Percentiles rank a stretch among this genome's conserved stretches.
Evolutionary conservation across 495 filamentous ascomycete genomes (phyloP).

Genomic region (Podospora bellae-mahoneyi): DNA sequence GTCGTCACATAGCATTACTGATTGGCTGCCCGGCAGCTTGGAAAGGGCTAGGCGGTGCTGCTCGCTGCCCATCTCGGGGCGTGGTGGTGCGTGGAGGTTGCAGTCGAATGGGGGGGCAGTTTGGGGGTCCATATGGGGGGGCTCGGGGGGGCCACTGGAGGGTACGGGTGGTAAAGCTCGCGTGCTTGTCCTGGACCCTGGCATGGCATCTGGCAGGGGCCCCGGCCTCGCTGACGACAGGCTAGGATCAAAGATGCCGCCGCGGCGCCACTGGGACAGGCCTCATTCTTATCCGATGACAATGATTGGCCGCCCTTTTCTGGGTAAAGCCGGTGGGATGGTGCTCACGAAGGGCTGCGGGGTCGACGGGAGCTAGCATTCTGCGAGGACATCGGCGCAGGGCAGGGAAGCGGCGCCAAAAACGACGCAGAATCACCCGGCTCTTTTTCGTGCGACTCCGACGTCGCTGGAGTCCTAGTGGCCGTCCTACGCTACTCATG

Average conservation of each 20-base stretch:
- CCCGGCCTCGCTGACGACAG: background rate
- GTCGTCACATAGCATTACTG: background rate
- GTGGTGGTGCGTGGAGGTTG: conserved; percentile 6
- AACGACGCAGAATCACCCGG: conserved; percentile 14
- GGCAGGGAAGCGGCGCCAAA: background rate
- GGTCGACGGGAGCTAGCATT: conserved; percentile 20
- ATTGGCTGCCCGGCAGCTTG: conserved; percentile 6
- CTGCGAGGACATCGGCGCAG: conserved; percentile 3
- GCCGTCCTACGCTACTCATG: conserved; percentile 1
- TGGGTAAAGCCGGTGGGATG: conserved; percentile 20
- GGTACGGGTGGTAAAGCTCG: background rate
- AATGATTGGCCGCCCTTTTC: conserved; percentile 20
- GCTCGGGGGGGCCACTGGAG: too few relatives aligned
- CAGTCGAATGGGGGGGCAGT: conserved; percentile 5
- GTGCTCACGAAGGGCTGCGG: conserved; percentile 1
- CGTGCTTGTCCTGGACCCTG: conserved; percentile 6
- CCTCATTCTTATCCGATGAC: conserved; percentile 16
- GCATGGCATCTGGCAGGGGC: background rate
- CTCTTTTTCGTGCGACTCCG: conserved; percentile 21
- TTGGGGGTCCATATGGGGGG: background rate
- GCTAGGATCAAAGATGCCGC: conserved; percentile 9
- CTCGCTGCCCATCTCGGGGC: conserved; percentile 2
- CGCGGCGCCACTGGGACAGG: background rate
- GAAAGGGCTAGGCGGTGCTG: conserved; percentile 11
- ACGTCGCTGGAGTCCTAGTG: conserved; percentile 17